Evolutionary conservation across 2,329 filamentous ascomycete species (phyloP).

Genomic region (Aspergillus intermedius): DNA sequence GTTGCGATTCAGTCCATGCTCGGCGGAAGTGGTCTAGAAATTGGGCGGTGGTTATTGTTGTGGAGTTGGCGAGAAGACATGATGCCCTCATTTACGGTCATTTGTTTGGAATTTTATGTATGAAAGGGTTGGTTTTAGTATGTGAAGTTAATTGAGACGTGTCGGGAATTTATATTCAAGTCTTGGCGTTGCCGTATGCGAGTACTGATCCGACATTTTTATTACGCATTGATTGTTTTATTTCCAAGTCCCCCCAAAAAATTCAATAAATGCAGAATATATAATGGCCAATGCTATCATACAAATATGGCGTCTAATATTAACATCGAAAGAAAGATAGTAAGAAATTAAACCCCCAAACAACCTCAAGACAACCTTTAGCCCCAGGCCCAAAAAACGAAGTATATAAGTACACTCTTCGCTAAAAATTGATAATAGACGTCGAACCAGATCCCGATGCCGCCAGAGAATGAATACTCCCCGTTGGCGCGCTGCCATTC

Average conservation of each 20-base stretch:
- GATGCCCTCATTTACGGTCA: slow-evolving; percentile 7
- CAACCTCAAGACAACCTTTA: background rate
- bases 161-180: too few relatives aligned
- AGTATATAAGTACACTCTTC: background rate
- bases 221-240: too few relatives aligned
- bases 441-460: slow-evolving; percentile 23
- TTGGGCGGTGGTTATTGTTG: slow-evolving; percentile 20
- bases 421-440: slow-evolving; percentile 14
- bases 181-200: too few relatives aligned
- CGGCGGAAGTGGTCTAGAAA: slow-evolving; percentile 24
- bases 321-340: background rate
- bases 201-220: too few relatives aligned
- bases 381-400: background rate
- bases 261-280: background rate
- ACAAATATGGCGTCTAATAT: slow-evolving; percentile 1
- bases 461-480: slow-evolving; percentile 25
- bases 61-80: slow-evolving; percentile 4
- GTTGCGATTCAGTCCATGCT: slow-evolving; percentile 20
- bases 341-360: background rate
- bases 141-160: too few relatives aligned
- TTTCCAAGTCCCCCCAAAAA: background rate
- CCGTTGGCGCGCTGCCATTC: slow-evolving; percentile 15
- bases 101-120: background rate
- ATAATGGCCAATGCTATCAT: background rate
- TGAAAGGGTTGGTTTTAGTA: background rate